These are phyloP conservation scores for Fusarium staphyleae DNA, from an alignment of 2,329 filamentous ascomycete species.

Conservation along the genomic window DNA sequence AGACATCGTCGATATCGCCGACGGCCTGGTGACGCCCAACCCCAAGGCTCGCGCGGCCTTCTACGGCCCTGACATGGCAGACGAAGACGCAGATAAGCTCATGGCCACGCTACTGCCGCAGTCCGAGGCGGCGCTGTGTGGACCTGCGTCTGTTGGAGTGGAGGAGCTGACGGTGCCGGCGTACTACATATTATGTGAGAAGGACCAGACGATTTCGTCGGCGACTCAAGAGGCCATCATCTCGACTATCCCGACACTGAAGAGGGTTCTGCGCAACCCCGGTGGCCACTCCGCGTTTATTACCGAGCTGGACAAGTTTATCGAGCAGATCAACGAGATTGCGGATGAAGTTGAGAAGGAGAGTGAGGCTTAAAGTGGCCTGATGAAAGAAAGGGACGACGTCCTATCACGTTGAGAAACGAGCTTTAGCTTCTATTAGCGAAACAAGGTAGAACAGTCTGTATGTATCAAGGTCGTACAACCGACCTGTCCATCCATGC, in stretches of 20 bases:
- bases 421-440: no score
- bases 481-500: no score
- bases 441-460: no score
- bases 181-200: conserved; percentile 5
- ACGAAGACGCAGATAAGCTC: not conserved
- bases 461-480: no score
- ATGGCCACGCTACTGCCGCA: not conserved
- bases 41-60: conserved; percentile 2
- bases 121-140: conserved; percentile 1
- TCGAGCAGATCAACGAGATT: conserved; percentile 4
- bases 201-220: not conserved
- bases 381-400: not conserved
- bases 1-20: conserved; percentile 7
- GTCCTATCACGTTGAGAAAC: no score
- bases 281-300: conserved; percentile 2
- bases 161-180: conserved; percentile 5
- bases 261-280: conserved; percentile 2
- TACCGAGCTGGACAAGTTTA: conserved; percentile 6
- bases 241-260: not conserved
- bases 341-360: conserved; percentile 1
- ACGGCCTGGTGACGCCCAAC: not conserved
- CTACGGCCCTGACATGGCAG: conserved; percentile 9
- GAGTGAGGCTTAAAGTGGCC: not conserved
- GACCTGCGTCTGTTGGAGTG: not conserved
- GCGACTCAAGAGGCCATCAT: not conserved